Base-by-base conservation (phyloP, 768 basidiomycete genomes). In the Trametes cingulata region DNA sequence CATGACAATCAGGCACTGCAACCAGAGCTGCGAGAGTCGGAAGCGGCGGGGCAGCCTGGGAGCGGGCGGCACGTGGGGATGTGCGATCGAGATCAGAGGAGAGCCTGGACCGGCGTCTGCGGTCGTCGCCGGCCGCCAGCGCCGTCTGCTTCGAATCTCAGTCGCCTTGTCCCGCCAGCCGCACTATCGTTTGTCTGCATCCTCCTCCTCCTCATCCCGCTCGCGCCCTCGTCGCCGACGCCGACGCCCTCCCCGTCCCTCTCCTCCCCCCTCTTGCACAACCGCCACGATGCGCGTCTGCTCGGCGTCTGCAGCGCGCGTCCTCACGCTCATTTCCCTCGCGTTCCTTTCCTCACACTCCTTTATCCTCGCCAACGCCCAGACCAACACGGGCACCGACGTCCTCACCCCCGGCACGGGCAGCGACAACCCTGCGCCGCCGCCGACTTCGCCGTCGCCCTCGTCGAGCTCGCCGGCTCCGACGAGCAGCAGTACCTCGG, bases 291-390 rank as follows among this genome's bases (percentile, higher is more conserved):
- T 71, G 70, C 70, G 70, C 39, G 68, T 57, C 68, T 64, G 63
- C 61, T 61, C 60, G 61, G 64, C 65, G 62, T 65, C 63, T 45
- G 63, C 69, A 55, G 66, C 65, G 46, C 71, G 71, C 67, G 60
- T 58, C 61, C 59, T 72, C 54, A 69, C 71, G 59, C 60, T 72
- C 71, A 58, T 72, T 72, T 66, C 63, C 29, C 67, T 71, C 58
- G 65, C 67, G 50, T 63, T 72, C 71, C 61, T 72, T 66, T 66
- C 56, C 43, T 66, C 68, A 65, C 71, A 70, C 41, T 69, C 68
- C 33, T 68, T 70, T 65, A 63, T 58, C 55, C 57, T 62, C 40
- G 68, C 58, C 60, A 54, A 61, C 45, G 68, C 68, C 17, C 62
- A 64, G 40, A 22, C 15, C 35, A 0, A 24, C 17, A 9, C 19